phyloP scores from a whole-genome alignment of 1,284 basidiomycete species.

The Puccinia triticina region DNA sequence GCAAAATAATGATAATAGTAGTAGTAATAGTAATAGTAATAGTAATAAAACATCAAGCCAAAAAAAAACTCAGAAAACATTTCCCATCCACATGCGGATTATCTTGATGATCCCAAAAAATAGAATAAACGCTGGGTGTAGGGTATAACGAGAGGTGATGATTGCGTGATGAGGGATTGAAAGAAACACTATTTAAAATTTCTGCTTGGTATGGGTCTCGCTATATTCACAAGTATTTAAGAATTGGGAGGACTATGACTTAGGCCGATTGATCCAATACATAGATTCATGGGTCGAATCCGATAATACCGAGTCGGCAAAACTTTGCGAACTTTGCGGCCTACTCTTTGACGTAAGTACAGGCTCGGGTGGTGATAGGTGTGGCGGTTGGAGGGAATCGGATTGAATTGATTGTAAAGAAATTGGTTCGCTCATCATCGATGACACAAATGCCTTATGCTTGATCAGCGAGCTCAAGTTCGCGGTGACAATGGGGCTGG shows the following conservation, averaged over 20 bases:
- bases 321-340: constrained; percentile 14
- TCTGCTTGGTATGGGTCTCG: too few relatives aligned
- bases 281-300: constrained; percentile 29
- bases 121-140: not conserved
- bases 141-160: not conserved
- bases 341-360: not conserved
- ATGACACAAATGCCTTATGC: constrained; percentile 23
- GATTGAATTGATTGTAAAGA: not conserved
- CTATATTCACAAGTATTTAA: not conserved
- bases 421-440: not conserved
- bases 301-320: not conserved
- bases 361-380: constrained; percentile 20
- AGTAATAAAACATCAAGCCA: not conserved
- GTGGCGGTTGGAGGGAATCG: not conserved
- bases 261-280: constrained; percentile 27
- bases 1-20: not conserved
- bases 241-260: not conserved
- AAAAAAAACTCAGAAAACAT: not conserved
- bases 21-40: not conserved
- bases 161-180: not conserved
- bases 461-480: constrained; percentile 31
- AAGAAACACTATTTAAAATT: not conserved
- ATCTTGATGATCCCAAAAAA: not conserved
- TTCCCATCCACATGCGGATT: not conserved
- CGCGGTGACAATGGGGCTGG: not conserved